Evolutionary conservation across 1,284 basidiomycete genomes (phyloP).

Genomic region (Ceratobasidium sp.): DNA sequence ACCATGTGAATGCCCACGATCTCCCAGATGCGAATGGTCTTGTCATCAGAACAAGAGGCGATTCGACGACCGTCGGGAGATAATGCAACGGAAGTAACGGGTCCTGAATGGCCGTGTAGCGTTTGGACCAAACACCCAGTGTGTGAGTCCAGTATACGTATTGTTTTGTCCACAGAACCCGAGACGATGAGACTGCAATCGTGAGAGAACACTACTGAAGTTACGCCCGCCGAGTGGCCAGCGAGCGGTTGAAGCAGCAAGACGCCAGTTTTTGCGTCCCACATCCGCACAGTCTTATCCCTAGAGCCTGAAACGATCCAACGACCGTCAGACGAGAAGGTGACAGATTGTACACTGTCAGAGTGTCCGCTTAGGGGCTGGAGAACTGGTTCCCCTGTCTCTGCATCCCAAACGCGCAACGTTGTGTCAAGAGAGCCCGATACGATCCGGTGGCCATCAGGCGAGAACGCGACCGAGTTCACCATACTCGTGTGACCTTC

Average conservation of each 20-base stretch:
- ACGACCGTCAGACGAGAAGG: constrained; percentile 20
- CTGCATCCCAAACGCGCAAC: constrained; percentile 36
- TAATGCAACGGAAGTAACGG: too few species aligned
- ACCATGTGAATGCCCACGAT: too few species aligned
- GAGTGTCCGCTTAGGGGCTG: too few species aligned
- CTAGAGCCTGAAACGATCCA: constrained; percentile 3
- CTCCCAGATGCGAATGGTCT: too few species aligned
- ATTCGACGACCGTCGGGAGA: too few species aligned
- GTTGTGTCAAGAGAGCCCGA: constrained; percentile 31
- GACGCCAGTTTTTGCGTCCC: not conserved
- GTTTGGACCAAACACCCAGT: too few species aligned
- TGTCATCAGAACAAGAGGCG: too few species aligned
- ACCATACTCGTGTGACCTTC: constrained; percentile 34
- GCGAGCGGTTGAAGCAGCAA: not conserved
- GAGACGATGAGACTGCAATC: not conserved
- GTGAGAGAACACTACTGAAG: not conserved
- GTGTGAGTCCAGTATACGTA: too few species aligned
- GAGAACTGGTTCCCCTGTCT: constrained; percentile 32
- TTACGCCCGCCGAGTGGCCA: not conserved
- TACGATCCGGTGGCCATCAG: constrained; percentile 21
- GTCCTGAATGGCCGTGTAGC: too few species aligned
- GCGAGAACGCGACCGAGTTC: constrained; percentile 28
- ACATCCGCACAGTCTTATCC: constrained; percentile 6
- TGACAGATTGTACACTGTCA: constrained; percentile 12
- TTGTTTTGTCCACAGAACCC: not conserved